phyloP scores from a whole-genome alignment of 2,329 filamentous ascomycete species.

The Trichoderma atroviride region DNA sequence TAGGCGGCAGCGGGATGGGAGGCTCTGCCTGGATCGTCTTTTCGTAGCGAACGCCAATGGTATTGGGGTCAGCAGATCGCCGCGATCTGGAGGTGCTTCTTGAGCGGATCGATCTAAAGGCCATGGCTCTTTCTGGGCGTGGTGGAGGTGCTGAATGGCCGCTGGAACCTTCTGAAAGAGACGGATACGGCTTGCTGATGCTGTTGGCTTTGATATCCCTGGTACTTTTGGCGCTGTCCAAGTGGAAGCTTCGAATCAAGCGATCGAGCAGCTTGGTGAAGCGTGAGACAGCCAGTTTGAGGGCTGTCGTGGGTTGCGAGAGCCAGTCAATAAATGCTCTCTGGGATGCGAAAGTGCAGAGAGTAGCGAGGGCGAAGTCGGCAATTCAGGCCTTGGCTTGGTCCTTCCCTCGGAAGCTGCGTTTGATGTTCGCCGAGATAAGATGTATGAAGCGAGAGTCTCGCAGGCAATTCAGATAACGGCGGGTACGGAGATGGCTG shows the following conservation, averaged over 20 bases:
- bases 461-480: background rate
- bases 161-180: background rate
- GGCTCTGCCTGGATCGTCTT: slow-evolving; percentile 60
- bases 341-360: background rate
- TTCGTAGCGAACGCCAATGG: slow-evolving; percentile 63
- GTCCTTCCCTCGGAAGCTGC: slow-evolving; percentile 9
- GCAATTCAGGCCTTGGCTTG: slow-evolving; percentile 3
- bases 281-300: slow-evolving; percentile 20
- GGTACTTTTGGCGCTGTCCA: background rate
- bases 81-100: slow-evolving; percentile 44
- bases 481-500: background rate
- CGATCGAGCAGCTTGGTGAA: slow-evolving; percentile 6
- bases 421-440: slow-evolving; percentile 2
- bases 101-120: slow-evolving; percentile 47
- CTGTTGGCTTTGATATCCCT: background rate
- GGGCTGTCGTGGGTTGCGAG: background rate
- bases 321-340: background rate
- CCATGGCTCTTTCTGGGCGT: slow-evolving; percentile 10
- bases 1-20: slow-evolving; percentile 56
- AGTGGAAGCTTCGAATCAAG: slow-evolving; percentile 17
- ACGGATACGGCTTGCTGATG: background rate
- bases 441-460: slow-evolving; percentile 16
- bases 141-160: background rate
- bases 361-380: background rate
- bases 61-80: slow-evolving; percentile 45